Conservation (phyloP, 2,329 filamentous ascomycete genomes). For the Scolecobasidium constrictum region DNA sequence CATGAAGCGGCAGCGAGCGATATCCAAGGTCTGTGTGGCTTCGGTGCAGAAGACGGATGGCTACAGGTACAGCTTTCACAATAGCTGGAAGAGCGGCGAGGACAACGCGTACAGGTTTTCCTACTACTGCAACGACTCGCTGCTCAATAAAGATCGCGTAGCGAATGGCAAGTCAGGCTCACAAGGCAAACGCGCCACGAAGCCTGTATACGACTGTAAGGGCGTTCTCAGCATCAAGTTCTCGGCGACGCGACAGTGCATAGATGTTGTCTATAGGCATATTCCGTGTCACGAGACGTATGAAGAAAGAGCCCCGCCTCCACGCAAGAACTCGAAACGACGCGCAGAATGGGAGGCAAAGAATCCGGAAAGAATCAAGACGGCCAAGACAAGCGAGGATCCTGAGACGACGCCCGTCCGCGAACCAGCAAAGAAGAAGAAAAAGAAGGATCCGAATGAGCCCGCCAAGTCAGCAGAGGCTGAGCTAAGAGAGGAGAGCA, state of each 20-base stretch:
- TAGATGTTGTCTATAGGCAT: constrained; percentile 37
- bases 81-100: constrained; percentile 36
- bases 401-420: constrained; percentile 17
- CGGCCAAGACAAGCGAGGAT: neutral
- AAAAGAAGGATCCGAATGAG: constrained; percentile 11
- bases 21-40: constrained; percentile 34
- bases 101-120: constrained; percentile 36
- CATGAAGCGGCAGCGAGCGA: constrained; percentile 34
- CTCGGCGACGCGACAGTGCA: constrained; percentile 27
- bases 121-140: constrained; percentile 39
- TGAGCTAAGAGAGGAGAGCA: constrained; percentile 25
- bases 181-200: constrained; percentile 24
- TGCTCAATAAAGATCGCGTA: constrained; percentile 39
- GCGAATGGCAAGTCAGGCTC: constrained; percentile 32
- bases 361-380: constrained; percentile 18
- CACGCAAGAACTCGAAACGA: constrained; percentile 28
- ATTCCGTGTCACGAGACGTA: constrained; percentile 35
- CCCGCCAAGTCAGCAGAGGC: constrained; percentile 24
- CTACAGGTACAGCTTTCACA: constrained; percentile 39
- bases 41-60: constrained; percentile 34
- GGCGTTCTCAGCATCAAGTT: constrained; percentile 38
- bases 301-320: constrained; percentile 30
- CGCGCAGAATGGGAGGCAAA: constrained; percentile 23
- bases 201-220: constrained; percentile 38
- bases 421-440: constrained; percentile 12